Percentiles rank a stretch among this genome's conserved stretches.
Evolutionary conservation across 257 asterid species (phyloP).

Genomic region (Nicotiana sylvestris): DNA sequence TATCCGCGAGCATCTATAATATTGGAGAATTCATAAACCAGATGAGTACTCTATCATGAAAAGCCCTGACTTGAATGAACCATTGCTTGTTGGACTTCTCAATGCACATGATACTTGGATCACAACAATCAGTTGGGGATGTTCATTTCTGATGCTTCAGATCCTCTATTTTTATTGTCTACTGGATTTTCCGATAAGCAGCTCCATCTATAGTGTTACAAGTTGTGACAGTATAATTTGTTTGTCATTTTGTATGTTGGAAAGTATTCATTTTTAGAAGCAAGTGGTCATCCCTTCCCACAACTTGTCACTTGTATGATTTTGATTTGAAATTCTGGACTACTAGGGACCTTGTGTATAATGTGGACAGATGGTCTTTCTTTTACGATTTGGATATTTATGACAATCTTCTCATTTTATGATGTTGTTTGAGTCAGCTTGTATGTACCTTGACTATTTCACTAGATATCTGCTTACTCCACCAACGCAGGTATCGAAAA

Average conservation of each 20-base stretch:
- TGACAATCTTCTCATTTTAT: neutral
- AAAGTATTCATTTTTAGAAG: neutral
- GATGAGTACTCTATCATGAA: too few species aligned
- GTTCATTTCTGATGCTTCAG: too few species aligned
- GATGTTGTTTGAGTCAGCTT: rapidly evolving
- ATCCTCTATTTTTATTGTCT: too few species aligned
- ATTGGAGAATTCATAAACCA: too few species aligned
- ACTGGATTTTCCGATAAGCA: neutral
- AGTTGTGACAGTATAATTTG: neutral
- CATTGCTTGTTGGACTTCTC: too few species aligned
- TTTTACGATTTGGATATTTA: too few species aligned
- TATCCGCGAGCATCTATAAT: too few species aligned
- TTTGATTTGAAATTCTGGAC: neutral
- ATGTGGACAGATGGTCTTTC: neutral
- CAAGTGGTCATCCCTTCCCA: neutral
- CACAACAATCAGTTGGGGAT: too few species aligned
- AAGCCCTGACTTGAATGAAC: too few species aligned
- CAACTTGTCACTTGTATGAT: neutral
- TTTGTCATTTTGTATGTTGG: neutral
- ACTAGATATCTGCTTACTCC: neutral
- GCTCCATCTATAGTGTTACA: neutral
- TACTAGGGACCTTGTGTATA: neutral
- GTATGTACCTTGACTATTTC: neutral
- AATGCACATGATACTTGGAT: too few species aligned
- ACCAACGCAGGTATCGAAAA: too few species aligned